Evolutionary conservation across 1,284 basidiomycete genomes (phyloP), one percentile per base, ranked within the genome.

Genomic region (Cutaneotrichosporon sp.): DNA sequence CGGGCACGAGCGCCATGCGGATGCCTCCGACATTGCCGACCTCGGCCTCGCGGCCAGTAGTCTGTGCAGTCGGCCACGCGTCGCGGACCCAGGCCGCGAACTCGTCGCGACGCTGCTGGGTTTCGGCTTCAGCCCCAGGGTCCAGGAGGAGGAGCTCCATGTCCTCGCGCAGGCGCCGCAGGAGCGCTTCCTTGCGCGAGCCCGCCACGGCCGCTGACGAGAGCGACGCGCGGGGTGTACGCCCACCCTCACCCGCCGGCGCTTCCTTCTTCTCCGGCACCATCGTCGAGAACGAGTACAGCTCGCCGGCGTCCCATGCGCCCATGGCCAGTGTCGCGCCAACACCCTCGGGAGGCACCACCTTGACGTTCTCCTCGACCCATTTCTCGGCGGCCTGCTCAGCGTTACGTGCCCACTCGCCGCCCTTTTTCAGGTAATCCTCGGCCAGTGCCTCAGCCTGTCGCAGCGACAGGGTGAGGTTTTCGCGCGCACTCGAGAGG

Each of bases 371-470:
- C n/a, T 79, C 77, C 57, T 71, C 75, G 58, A 74, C 67, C 49
- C 91, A 90, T 62, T 88, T 88, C 18, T 88, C 63, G 69, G 89
- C 89, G 78, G 88, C 88, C 40, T 86, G 84, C 57, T 59, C 85
- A 6, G 90, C 89, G 70, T 88, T 87, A 69, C 85, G 60, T 49
- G 71, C 63, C 42, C 91, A 89, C 64, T 88, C 88, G 11, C 88
- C 59, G 69, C 89, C 89, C 79, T 88, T 88, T 50, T 86, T 84
- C 34, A 95, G 77, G 66, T 82, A 82, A 50, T 81, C 81, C 62
- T 82, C 81, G 16, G 89, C 89, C 68, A 92, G 89, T 73, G 90
- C 90, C 77, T 92, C 91, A 4, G 90, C 90, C 72, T 91, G 90
- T 16, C 86, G 84, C 49, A 86, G 83, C 52, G 74, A 76, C 14